Evolutionary conservation across 2,329 filamentous ascomycete species (phyloP), one percentile per base, ranked within the genome.

Genomic region (Elsinoe perseae): DNA sequence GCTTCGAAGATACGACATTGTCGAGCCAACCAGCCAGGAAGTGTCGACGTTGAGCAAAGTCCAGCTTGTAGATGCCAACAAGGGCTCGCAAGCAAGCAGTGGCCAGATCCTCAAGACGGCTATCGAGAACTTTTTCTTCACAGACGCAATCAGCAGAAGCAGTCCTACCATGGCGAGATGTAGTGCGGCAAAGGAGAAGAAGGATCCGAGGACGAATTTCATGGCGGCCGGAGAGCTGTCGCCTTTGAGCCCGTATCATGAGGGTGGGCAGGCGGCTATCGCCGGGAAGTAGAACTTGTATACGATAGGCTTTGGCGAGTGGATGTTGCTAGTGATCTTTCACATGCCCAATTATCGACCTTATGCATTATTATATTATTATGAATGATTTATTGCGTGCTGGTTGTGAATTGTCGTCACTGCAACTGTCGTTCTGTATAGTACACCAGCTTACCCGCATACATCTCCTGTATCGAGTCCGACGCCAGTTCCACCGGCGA

Each of bases 91-190:
- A 73, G 67, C 80, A n/a, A 85, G 77, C 38, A 44, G 36, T 16
- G 84, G 83, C n/a, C 74, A 79, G 64, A 82, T 87, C 27, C 79
- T 98, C 66, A 89, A 84, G 78, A 88, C 87, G 74, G 83, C 87
- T 57, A 89, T 98, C 65, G 85, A 95, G 66, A 89, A 98, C 78
- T 98, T 98, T 73, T 98, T 91, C 77, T 95, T 97, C 75, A 98
- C 93, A 72, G 92, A 98, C 74, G 84, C 86, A 58, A 96, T 98
- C 72, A 95, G 91, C 36, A 85, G 93, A 81, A 96, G 91, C 77
- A 96, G 91, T 61, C 91, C 93, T 53, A 98, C 93, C 58, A 98
- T 98, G 93, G 93, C 93, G 59, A 87, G 93, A 69, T 96, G 90
- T 80, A 95, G 90, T 50, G 92, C 89, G 54, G 87, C 91, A 63